phyloP scores from a whole-genome alignment of 2,329 filamentous ascomycete species.

The Penicillium sp. region DNA sequence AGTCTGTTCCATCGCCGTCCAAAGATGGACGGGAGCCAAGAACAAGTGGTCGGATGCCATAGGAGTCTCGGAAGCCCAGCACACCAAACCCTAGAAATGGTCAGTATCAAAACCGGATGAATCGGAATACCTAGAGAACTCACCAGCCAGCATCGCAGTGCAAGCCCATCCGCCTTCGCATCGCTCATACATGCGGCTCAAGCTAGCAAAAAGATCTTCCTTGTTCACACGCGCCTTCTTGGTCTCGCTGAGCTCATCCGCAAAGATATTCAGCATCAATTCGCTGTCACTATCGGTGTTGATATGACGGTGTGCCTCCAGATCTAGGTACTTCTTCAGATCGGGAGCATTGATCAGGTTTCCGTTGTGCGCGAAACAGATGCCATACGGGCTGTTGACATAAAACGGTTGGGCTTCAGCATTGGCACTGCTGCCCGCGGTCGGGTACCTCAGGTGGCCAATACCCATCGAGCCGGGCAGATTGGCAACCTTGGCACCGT shows the following conservation, averaged over 20 bases:
- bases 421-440: constrained; percentile 77
- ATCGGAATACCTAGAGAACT: constrained; percentile 7
- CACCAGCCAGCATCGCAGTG: constrained; percentile 74
- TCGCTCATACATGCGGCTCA: constrained; percentile 68
- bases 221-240: constrained; percentile 77
- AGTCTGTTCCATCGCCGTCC: constrained; percentile 67
- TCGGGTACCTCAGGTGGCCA: constrained; percentile 84
- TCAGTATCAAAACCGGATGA: constrained; percentile 17
- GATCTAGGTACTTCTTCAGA: constrained; percentile 68
- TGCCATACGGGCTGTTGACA: constrained; percentile 80
- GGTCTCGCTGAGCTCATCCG: constrained; percentile 74
- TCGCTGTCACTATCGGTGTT: constrained; percentile 90
- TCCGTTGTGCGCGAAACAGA: constrained; percentile 79
- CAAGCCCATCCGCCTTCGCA: constrained; percentile 77
- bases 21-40: constrained; percentile 70
- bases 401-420: constrained; percentile 92
- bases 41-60: constrained; percentile 79
- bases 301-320: constrained; percentile 77
- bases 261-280: constrained; percentile 84
- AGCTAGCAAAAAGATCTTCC: constrained; percentile 70
- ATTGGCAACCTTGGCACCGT: constrained; percentile 69
- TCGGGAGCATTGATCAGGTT: constrained; percentile 79
- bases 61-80: constrained; percentile 73
- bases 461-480: constrained; percentile 84
- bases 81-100: constrained; percentile 64